Evolutionary conservation across 306 rosid species (phyloP), one percentile per base, ranked within the genome.

Genomic region (Begonia fuchsioides): DNA sequence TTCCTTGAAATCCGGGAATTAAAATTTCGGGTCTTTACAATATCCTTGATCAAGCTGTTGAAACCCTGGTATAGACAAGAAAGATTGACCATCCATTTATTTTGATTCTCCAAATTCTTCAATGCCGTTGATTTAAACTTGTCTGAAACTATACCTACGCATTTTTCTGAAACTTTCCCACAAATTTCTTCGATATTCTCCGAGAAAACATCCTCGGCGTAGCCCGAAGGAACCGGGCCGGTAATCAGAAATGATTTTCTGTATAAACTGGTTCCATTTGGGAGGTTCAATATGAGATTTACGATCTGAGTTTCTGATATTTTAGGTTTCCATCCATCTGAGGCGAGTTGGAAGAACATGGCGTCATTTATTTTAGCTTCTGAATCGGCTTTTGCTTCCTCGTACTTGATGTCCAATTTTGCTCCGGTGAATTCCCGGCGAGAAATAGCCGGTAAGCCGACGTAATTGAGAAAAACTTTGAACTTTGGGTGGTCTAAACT

Each of bases 81-180:
- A 43, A 84, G 90, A 54, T 88, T 88, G 53, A 88, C 86, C 97
- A 88, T 88, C 95, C 95, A 83, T 49, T 66, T 85, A 58, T 88
- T 74, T 74, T 71, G 93, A 70, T 47, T 63, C 93, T 88, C 97
- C 35, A 88, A 60, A 58, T 67, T 81, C 66, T 61, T 74, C 77
- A 88, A 61, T 15, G 97, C 97, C 63, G 78, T 88, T 14, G 79
- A 55, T 57, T 69, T 83, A 49, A 88, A 88, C 68, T 59, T 80
- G 72, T 88, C 97, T 2, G 97, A 86, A 47, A 88, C 95, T 18
- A 88, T 81, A 49, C 97, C 97, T 49, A 78, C 97, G 69, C 97
- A 88, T 51, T 78, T 79, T 13, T 84, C 86, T 57, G 57, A 79
- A 3, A 18, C 70, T 64, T 61, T 72, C 67, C 93, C 96, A 56